Evolutionary conservation across 2,329 filamentous ascomycete genomes (phyloP).

Genomic region (Penicillium aurantiogriseum): DNA sequence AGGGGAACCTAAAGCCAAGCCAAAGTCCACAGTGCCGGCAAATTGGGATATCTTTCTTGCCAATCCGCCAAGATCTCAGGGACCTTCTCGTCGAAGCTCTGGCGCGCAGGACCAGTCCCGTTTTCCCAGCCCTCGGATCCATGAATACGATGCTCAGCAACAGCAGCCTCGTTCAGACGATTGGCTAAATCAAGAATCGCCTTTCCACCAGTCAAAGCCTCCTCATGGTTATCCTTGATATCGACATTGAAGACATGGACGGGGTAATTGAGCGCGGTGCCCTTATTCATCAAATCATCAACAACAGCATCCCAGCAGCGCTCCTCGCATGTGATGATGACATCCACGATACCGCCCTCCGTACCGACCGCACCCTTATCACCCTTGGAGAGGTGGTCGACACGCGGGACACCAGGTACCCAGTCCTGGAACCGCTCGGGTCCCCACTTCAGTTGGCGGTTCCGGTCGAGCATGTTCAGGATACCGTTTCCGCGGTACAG

Average conservation of each 20-base stretch:
- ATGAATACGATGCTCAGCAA: slow-evolving; percentile 68
- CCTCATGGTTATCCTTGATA: slow-evolving; percentile 97
- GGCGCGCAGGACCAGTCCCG: slow-evolving; percentile 64
- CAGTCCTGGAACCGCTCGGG: slow-evolving; percentile 98
- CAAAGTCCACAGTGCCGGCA: slow-evolving; percentile 90
- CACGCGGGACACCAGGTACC: slow-evolving; percentile 78
- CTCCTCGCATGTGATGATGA: slow-evolving; percentile 97
- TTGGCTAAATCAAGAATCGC: slow-evolving; percentile 91
- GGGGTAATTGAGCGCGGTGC: slow-evolving; percentile 81
- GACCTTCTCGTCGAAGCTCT: slow-evolving; percentile 86
- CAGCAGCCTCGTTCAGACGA: slow-evolving; percentile 75
- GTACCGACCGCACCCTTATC: slow-evolving; percentile 77
- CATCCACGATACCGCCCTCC: slow-evolving; percentile 85
- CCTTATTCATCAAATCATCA: slow-evolving; percentile 84
- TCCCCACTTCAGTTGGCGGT: slow-evolving; percentile 87
- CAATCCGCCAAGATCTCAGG: slow-evolving; percentile 87
- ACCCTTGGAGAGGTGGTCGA: slow-evolving; percentile 66
- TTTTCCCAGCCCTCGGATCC: slow-evolving; percentile 67
- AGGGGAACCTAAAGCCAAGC: slow-evolving; percentile 72
- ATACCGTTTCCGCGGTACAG: slow-evolving; percentile 91
- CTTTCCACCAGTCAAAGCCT: slow-evolving; percentile 83
- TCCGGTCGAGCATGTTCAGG: slow-evolving; percentile 91
- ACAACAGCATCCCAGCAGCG: slow-evolving; percentile 97
- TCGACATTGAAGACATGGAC: slow-evolving; percentile 99
- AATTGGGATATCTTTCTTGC: slow-evolving; percentile 91